Percentiles rank a stretch among this genome's conserved stretches.
Conservation (phyloP, 2,329 filamentous ascomycete species). For the Fusarium xyrophilum region DNA sequence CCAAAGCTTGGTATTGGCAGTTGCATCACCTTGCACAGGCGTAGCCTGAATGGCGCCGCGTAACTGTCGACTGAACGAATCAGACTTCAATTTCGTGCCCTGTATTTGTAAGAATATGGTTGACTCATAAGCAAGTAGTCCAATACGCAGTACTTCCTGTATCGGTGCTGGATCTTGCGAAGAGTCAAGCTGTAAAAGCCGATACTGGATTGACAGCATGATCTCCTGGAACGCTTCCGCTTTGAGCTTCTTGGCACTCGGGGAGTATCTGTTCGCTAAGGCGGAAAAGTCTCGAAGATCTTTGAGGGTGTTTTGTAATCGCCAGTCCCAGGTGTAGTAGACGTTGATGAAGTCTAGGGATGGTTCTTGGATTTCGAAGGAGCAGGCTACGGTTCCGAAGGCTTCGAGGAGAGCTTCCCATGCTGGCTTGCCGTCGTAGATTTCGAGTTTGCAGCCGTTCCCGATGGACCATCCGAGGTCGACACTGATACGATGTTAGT, state of each 20-base stretch:
- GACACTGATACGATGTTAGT: conserved; percentile 20
- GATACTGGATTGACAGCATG: conserved; percentile 44
- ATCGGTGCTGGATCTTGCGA: conserved; percentile 4
- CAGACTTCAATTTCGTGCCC: conserved; percentile 28
- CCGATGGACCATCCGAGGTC: conserved; percentile 42
- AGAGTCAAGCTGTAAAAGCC: conserved; percentile 39
- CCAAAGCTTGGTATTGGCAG: conserved; percentile 40
- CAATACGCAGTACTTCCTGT: conserved; percentile 39
- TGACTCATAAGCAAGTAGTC: conserved; percentile 43
- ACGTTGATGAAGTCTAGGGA: conserved; percentile 2
- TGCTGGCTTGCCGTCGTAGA: conserved; percentile 26
- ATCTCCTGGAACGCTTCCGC: conserved; percentile 42
- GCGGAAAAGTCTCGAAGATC: conserved; percentile 44
- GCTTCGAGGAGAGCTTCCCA: conserved; percentile 31
- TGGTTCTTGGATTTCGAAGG: background rate
- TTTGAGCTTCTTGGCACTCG: conserved; percentile 34
- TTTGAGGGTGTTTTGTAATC: conserved; percentile 38
- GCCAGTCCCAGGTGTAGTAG: conserved; percentile 31
- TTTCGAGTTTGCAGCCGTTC: conserved; percentile 36
- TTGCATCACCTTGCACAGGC: background rate
- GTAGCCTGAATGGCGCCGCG: conserved; percentile 21
- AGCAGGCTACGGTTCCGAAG: background rate
- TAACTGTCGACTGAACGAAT: conserved; percentile 16
- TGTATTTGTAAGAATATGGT: conserved; percentile 40
- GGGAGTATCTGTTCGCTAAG: conserved; percentile 35